Conservation (phyloP, 2,329 filamentous ascomycete species). For the Exophiala aquamarina region DNA sequence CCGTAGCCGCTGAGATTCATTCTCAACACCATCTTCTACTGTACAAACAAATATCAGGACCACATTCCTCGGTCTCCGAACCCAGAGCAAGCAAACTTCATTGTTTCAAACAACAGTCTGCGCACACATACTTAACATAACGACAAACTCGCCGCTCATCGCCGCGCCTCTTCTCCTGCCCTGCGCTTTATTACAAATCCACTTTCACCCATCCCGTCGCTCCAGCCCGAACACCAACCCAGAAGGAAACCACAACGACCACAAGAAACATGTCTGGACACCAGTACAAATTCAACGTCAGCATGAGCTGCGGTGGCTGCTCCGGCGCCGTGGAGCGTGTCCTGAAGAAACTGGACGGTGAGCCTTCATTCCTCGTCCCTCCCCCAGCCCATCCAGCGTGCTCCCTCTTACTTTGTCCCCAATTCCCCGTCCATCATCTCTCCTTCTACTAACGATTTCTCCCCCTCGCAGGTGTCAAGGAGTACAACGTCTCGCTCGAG, state of each 20-base stretch:
- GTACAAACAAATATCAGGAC: no score
- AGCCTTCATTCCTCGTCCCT: conserved; percentile 34
- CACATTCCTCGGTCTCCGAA: no score
- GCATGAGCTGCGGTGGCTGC: conserved; percentile 95
- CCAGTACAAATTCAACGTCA: conserved; percentile 92
- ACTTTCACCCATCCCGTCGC: conserved; percentile 14
- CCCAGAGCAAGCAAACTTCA: no score
- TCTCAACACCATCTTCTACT: no score
- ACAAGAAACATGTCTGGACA: conserved; percentile 73
- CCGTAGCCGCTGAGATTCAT: no score
- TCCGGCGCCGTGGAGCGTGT: conserved; percentile 90
- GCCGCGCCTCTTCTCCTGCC: no score
- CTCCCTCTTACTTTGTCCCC: conserved; percentile 9
- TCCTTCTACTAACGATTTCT: conserved; percentile 11
- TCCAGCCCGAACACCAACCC: not conserved
- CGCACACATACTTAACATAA: no score
- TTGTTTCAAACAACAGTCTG: no score
- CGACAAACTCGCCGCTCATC: no score
- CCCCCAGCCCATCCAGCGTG: no score
- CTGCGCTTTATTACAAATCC: not conserved
- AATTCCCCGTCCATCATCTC: conserved; percentile 4
- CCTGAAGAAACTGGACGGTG: conserved; percentile 87
- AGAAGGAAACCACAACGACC: not conserved
- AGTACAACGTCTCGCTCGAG: conserved; percentile 83
- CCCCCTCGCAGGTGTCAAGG: conserved; percentile 69